Conservation (phyloP, 2,329 filamentous ascomycete species). For the Ceratocystiopsis minuta region DNA sequence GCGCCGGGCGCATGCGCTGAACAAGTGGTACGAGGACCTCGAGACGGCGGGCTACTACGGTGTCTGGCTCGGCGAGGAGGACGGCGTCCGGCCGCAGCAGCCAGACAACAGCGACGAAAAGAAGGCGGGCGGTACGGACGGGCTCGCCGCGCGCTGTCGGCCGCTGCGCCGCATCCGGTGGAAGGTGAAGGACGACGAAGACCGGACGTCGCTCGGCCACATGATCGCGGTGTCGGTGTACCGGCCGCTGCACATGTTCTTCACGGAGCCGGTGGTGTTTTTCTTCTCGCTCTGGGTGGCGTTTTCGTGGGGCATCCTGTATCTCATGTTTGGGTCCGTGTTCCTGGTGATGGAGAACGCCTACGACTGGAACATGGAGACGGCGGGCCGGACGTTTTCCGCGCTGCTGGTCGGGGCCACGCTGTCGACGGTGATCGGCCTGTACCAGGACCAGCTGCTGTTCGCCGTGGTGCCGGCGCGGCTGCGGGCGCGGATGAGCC, state of each 20-base stretch:
- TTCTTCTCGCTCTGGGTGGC: slow-evolving; percentile 81
- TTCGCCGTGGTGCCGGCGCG: slow-evolving; percentile 21
- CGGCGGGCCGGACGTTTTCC: slow-evolving; percentile 55
- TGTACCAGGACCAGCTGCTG: slow-evolving; percentile 54
- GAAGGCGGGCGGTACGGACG: no score
- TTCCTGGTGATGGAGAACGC: slow-evolving; percentile 56
- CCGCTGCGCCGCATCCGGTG: slow-evolving; percentile 47
- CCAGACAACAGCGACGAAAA: neutral
- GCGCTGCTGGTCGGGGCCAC: slow-evolving; percentile 51
- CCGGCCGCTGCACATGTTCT: slow-evolving; percentile 60
- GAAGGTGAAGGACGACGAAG: slow-evolving; percentile 63
- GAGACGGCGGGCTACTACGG: slow-evolving; percentile 45
- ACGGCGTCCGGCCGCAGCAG: neutral
- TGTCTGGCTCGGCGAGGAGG: slow-evolving; percentile 16
- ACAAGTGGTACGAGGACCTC: slow-evolving; percentile 59
- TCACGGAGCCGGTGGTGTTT: slow-evolving; percentile 63
- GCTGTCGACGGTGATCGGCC: slow-evolving; percentile 48
- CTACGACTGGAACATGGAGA: slow-evolving; percentile 48
- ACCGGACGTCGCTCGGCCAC: slow-evolving; percentile 45
- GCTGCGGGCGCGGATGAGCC: slow-evolving; percentile 26
- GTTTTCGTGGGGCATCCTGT: slow-evolving; percentile 80
- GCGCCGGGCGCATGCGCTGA: slow-evolving; percentile 54
- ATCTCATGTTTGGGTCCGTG: slow-evolving; percentile 66
- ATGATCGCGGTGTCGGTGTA: slow-evolving; percentile 60
- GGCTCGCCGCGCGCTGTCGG: neutral